These are phyloP conservation scores for Aspergillus avenaceus DNA, from an alignment of 495 filamentous ascomycete genomes.

Conservation along the genomic window DNA sequence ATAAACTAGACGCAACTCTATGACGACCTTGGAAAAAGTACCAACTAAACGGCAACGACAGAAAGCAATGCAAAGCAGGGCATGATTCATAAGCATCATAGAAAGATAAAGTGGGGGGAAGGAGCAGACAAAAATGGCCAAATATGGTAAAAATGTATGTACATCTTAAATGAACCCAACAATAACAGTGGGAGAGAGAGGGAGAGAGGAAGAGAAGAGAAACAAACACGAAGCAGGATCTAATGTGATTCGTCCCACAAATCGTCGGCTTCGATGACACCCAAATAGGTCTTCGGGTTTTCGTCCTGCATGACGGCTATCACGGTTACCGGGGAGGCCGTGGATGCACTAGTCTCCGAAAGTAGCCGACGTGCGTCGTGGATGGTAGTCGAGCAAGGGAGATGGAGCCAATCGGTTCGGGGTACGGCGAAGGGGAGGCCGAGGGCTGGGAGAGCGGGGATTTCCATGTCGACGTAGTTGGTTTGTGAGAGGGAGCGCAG, in stretches of 20 bases:
- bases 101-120: too few relatives aligned
- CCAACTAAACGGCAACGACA: not conserved
- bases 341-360: slow-evolving; percentile 13
- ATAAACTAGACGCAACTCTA: too few relatives aligned
- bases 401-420: slow-evolving; percentile 27
- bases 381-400: slow-evolving; percentile 30
- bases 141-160: not conserved
- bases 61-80: not conserved
- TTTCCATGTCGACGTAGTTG: slow-evolving; percentile 30
- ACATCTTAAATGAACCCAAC: not conserved
- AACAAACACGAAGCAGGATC: slow-evolving; percentile 7
- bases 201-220: not conserved
- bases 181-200: not conserved
- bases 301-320: slow-evolving; percentile 31
- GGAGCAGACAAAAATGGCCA: not conserved
- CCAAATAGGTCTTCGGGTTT: slow-evolving; percentile 22
- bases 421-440: slow-evolving; percentile 20
- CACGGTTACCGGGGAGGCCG: slow-evolving; percentile 17
- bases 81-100: not conserved
- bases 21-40: too few relatives aligned
- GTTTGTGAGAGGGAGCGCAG: slow-evolving; percentile 31
- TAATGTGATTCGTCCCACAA: slow-evolving; percentile 26
- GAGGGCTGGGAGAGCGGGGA: slow-evolving; percentile 20
- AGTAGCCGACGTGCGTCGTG: slow-evolving; percentile 25
- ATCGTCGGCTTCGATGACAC: slow-evolving; percentile 35